phyloP scores from a whole-genome alignment of 2,329 filamentous ascomycete genomes.

The Ophiosphaerella narmari region DNA sequence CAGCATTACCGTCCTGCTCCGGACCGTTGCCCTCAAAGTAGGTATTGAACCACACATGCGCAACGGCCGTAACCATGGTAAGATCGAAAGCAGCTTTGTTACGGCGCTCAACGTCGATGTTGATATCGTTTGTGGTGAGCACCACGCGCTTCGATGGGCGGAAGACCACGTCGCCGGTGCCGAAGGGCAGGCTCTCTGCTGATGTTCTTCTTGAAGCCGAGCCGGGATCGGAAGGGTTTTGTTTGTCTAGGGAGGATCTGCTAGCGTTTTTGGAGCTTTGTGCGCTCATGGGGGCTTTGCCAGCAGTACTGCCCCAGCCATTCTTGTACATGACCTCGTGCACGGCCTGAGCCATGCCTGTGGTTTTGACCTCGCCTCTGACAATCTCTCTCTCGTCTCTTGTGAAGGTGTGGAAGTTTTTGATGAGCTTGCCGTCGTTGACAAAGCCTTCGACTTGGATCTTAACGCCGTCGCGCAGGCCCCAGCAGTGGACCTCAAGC shows the following conservation, averaged over 20 bases:
- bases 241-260: slow-evolving; percentile 19
- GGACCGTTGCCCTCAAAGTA: slow-evolving; percentile 86
- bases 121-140: slow-evolving; percentile 82
- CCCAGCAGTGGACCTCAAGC: slow-evolving; percentile 88
- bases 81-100: slow-evolving; percentile 77
- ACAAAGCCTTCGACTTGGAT: slow-evolving; percentile 82
- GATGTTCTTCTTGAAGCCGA: slow-evolving; percentile 20
- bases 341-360: slow-evolving; percentile 51
- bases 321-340: slow-evolving; percentile 51
- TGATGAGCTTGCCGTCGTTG: slow-evolving; percentile 87
- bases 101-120: slow-evolving; percentile 85
- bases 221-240: slow-evolving; percentile 18
- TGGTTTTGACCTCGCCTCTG: slow-evolving; percentile 55
- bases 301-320: slow-evolving; percentile 32
- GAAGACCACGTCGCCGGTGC: slow-evolving; percentile 74
- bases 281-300: slow-evolving; percentile 22
- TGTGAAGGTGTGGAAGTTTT: slow-evolving; percentile 79
- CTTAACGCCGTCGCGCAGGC: slow-evolving; percentile 83
- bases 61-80: slow-evolving; percentile 89
- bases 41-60: slow-evolving; percentile 95
- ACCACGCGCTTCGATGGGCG: slow-evolving; percentile 70
- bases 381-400: slow-evolving; percentile 73
- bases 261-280: slow-evolving; percentile 26
- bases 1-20: slow-evolving; percentile 67
- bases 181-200: slow-evolving; percentile 53